Conservation (phyloP, 2,329 filamentous ascomycete species). For the Calonectria naviculata region DNA sequence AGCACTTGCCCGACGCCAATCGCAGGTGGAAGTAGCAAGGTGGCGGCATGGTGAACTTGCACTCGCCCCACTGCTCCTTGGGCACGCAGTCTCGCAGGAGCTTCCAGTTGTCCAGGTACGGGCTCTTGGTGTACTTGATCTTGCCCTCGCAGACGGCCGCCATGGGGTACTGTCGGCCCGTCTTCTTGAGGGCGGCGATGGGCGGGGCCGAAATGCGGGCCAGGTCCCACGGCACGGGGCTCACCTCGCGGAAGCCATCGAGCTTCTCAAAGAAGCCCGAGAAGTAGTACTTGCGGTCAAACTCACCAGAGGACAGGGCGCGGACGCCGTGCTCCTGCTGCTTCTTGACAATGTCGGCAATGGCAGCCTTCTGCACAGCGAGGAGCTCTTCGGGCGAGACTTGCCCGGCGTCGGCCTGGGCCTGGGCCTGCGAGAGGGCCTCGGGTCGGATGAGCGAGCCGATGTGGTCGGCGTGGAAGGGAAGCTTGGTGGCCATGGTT, state of each 20-base stretch:
- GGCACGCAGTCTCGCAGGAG: conserved; percentile 58
- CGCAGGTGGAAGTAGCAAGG: conserved; percentile 74
- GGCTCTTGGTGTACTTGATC: conserved; percentile 53
- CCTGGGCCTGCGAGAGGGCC: conserved; percentile 65
- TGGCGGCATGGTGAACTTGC: conserved; percentile 76
- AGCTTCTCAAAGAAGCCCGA: conserved; percentile 61
- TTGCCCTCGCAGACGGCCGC: conserved; percentile 55
- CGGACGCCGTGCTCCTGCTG: conserved; percentile 73
- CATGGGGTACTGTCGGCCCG: conserved; percentile 52
- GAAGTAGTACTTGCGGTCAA: conserved; percentile 63
- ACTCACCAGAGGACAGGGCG: conserved; percentile 77
- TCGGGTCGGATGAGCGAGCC: conserved; percentile 77
- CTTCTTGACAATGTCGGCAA: conserved; percentile 72
- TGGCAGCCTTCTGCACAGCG: conserved; percentile 69
- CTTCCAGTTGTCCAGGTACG: conserved; percentile 56
- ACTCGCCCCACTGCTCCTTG: conserved; percentile 68
- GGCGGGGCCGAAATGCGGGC: conserved; percentile 51
- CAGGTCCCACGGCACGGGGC: conserved; percentile 52
- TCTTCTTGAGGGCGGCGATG: conserved; percentile 51
- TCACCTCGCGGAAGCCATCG: conserved; percentile 50
- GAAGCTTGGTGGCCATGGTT: conserved; percentile 49
- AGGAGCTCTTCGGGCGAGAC: conserved; percentile 56
- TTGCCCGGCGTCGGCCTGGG: conserved; percentile 61
- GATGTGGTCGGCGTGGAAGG: conserved; percentile 79
- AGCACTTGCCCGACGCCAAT: conserved; percentile 63